Evolutionary conservation across 208 protist species (phyloP).

Genomic region (Trichomonas vaginalis): DNA sequence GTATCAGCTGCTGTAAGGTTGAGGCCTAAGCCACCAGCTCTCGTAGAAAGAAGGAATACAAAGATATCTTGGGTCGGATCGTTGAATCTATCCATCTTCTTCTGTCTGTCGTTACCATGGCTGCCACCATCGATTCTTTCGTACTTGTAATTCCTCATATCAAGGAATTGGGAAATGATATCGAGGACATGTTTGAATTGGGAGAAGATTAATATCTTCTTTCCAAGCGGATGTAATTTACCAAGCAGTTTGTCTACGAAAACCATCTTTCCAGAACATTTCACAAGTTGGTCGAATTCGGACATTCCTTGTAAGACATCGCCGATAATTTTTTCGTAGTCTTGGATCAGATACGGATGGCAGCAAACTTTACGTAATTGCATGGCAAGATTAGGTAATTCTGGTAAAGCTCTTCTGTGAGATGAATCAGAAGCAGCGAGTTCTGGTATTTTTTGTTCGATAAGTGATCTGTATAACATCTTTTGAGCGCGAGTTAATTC

Average conservation of each 20-base stretch:
- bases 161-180: slow-evolving; percentile 37
- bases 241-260: slow-evolving; percentile 37
- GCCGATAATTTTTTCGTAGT: slow-evolving; percentile 47
- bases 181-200: slow-evolving; percentile 60
- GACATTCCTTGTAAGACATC: not conserved
- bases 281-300: not conserved
- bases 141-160: slow-evolving; percentile 16
- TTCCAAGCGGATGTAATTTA: slow-evolving; percentile 48
- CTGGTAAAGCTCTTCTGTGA: not conserved
- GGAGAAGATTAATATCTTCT: slow-evolving; percentile 91
- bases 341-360: slow-evolving; percentile 80
- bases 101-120: slow-evolving; percentile 31
- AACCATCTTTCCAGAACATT: slow-evolving; percentile 18
- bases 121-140: slow-evolving; percentile 26
- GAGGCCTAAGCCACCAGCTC: slow-evolving; percentile 57
- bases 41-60: slow-evolving; percentile 54
- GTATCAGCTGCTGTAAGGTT: slow-evolving; percentile 57
- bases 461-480: not conserved
- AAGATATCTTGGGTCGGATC: slow-evolving; percentile 31
- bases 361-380: slow-evolving; percentile 60
- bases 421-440: too few species aligned
- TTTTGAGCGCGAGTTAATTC: slow-evolving; percentile 26
- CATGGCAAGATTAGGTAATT: slow-evolving; percentile 30
- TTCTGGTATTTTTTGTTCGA: not conserved
- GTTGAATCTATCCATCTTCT: slow-evolving; percentile 39